Evolutionary conservation across 192 early-diverging fungal genomes (phyloP).

Genomic region (Coemansia sp.): DNA sequence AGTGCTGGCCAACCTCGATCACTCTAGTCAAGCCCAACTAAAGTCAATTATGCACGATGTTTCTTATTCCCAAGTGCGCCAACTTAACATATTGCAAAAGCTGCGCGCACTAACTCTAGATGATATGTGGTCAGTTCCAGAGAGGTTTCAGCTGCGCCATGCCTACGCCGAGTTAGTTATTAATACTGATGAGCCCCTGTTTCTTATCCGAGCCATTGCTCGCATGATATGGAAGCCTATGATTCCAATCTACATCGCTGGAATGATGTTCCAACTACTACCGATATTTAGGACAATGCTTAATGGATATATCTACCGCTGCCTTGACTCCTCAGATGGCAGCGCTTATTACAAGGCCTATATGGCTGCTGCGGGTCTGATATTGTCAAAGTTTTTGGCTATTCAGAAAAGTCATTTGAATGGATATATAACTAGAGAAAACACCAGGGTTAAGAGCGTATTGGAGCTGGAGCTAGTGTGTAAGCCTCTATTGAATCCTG

Average conservation of each 20-base stretch:
- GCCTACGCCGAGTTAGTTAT: constrained; percentile 27
- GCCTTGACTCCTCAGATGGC: constrained; percentile 18
- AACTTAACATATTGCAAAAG: constrained; percentile 20
- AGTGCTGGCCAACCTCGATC: constrained; percentile 20
- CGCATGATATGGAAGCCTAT: constrained; percentile 46
- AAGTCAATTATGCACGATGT: constrained; percentile 1
- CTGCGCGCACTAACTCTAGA: constrained; percentile 24
- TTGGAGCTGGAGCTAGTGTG: background rate
- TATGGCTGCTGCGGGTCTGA: background rate
- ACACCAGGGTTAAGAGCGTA: background rate
- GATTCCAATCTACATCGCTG: constrained; percentile 25
- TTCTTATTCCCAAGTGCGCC: constrained; percentile 13
- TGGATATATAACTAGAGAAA: background rate
- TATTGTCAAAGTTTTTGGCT: background rate
- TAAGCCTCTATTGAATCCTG: background rate
- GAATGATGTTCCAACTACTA: constrained; percentile 6
- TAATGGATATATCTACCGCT: constrained; percentile 22
- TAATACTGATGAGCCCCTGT: constrained; percentile 28
- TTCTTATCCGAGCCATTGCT: constrained; percentile 30
- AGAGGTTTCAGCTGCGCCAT: constrained; percentile 14
- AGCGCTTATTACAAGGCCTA: constrained; percentile 18
- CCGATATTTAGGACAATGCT: constrained; percentile 1
- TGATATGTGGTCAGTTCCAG: constrained; percentile 31
- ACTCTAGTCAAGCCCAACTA: constrained; percentile 6
- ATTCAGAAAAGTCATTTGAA: background rate